Conservation (phyloP, 192 early-diverging fungal genomes). For the Mortierella antarctica region DNA sequence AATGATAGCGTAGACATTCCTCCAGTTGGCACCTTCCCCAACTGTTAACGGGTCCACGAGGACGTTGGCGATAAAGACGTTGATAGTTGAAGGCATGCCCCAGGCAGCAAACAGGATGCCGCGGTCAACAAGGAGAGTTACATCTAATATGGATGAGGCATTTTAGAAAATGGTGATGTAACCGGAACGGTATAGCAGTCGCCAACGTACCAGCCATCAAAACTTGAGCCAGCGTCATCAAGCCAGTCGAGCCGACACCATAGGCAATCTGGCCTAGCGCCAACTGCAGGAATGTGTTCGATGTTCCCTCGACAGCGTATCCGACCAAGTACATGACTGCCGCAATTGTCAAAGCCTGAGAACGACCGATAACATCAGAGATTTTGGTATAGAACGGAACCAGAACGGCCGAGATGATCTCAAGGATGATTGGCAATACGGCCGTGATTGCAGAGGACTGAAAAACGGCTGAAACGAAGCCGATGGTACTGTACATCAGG, state of each 20-base stretch:
- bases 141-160: not conserved
- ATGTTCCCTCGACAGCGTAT: constrained; percentile 35
- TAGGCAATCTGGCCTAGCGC: constrained; percentile 39
- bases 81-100: constrained; percentile 31
- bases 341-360: constrained; percentile 39
- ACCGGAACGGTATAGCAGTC: not conserved
- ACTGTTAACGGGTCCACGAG: constrained; percentile 25
- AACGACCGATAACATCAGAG: constrained; percentile 43
- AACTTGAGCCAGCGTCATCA: constrained; percentile 36
- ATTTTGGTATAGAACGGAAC: constrained; percentile 51
- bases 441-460: not conserved
- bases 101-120: constrained; percentile 42
- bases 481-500: constrained; percentile 32
- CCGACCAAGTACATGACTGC: constrained; percentile 43
- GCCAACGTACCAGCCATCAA: constrained; percentile 35
- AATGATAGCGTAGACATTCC: constrained; percentile 29
- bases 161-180: not conserved
- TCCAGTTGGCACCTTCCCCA: constrained; percentile 18
- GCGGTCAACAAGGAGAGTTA: constrained; percentile 31
- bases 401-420: constrained; percentile 44
- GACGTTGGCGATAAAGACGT: constrained; percentile 22
- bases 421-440: constrained; percentile 38
- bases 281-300: constrained; percentile 19
- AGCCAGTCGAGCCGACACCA: constrained; percentile 39
- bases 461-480: constrained; percentile 9